Conservation (phyloP, 768 basidiomycete genomes). For the Tricholoma furcatifolium region DNA sequence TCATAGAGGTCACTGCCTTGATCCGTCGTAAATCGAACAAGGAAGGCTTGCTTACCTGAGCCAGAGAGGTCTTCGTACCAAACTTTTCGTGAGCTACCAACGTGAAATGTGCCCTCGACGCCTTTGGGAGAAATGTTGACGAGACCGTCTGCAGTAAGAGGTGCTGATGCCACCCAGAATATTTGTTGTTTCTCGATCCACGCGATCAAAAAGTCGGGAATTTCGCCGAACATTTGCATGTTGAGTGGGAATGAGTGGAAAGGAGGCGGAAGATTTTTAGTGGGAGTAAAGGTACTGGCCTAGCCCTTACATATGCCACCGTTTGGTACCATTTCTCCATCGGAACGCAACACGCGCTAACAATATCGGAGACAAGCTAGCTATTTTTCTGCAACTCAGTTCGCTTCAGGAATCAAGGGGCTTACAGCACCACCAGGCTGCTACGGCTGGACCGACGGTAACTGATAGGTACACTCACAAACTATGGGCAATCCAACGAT, state of each 20-base stretch:
- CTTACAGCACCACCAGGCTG: slow-evolving; percentile 12
- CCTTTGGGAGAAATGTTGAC: slow-evolving; percentile 73
- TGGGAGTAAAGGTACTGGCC: slow-evolving; percentile 1
- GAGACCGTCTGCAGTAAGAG: slow-evolving; percentile 54
- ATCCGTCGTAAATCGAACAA: not conserved
- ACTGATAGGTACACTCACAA: slow-evolving; percentile 9
- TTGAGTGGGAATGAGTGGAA: slow-evolving; percentile 1
- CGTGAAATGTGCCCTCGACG: slow-evolving; percentile 59
- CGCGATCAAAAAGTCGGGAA: slow-evolving; percentile 49
- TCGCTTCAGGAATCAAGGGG: slow-evolving; percentile 6
- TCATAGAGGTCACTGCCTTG: not conserved
- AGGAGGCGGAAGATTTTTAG: not conserved
- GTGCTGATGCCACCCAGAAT: slow-evolving; percentile 73
- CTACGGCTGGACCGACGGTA: slow-evolving; percentile 8
- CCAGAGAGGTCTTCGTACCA: slow-evolving; percentile 81
- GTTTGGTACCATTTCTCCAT: slow-evolving; percentile 20
- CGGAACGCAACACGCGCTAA: slow-evolving; percentile 15
- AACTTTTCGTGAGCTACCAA: slow-evolving; percentile 49
- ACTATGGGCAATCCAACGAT: slow-evolving; percentile 8
- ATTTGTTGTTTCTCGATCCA: slow-evolving; percentile 66
- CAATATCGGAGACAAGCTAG: slow-evolving; percentile 14
- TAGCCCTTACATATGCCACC: slow-evolving; percentile 17
- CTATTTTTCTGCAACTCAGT: slow-evolving; percentile 16
- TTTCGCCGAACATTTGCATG: slow-evolving; percentile 61
- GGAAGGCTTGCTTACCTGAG: slow-evolving; percentile 45